Evolutionary conservation across 805 yeast genomes (phyloP).

Genomic region (Saccharomycopsis schoenii): DNA sequence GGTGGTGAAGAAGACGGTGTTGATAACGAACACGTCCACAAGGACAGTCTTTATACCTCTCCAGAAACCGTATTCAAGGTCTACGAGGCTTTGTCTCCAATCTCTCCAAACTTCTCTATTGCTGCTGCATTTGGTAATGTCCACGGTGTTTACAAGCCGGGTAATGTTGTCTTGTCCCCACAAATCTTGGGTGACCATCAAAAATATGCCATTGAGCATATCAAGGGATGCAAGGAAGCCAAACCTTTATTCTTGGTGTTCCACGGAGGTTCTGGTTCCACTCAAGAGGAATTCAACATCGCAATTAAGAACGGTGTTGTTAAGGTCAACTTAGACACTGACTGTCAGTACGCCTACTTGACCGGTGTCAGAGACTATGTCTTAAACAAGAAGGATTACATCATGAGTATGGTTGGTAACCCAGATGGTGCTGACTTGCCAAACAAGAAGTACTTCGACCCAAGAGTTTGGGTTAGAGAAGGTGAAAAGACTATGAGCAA

Average conservation of each 20-base stretch:
- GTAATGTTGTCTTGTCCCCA: slow-evolving; percentile 91
- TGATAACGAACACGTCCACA: slow-evolving; percentile 88
- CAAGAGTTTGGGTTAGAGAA: slow-evolving; percentile 99
- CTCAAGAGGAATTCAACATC: slow-evolving; percentile 81
- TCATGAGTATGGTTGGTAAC: slow-evolving; percentile 87
- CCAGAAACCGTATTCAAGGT: slow-evolving; percentile 93
- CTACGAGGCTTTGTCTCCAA: slow-evolving; percentile 79
- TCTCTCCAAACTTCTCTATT: slow-evolving; percentile 96
- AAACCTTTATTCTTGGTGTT: slow-evolving; percentile 92
- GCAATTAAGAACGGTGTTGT: slow-evolving; percentile 94
- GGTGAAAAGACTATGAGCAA: slow-evolving; percentile 97
- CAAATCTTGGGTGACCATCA: slow-evolving; percentile 94
- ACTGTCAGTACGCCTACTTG: slow-evolving; percentile 97
- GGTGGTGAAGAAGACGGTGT: slow-evolving; percentile 99
- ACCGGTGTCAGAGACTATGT: slow-evolving; percentile 96
- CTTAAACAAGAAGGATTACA: slow-evolving; percentile 91
- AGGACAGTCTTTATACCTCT: slow-evolving; percentile 82
- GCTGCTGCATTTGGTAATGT: slow-evolving; percentile 99
- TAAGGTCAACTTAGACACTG: slow-evolving; percentile 98
- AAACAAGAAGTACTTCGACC: slow-evolving; percentile 99
- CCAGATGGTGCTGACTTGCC: slow-evolving; percentile 99
- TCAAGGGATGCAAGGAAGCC: slow-evolving; percentile 39
- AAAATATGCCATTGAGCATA: slow-evolving; percentile 60
- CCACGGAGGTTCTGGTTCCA: slow-evolving; percentile 99
- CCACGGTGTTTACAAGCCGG: slow-evolving; percentile 99